Evolutionary conservation across 352 stramenopile species (phyloP).

Genomic region (Pythium vanterpoolii): DNA sequence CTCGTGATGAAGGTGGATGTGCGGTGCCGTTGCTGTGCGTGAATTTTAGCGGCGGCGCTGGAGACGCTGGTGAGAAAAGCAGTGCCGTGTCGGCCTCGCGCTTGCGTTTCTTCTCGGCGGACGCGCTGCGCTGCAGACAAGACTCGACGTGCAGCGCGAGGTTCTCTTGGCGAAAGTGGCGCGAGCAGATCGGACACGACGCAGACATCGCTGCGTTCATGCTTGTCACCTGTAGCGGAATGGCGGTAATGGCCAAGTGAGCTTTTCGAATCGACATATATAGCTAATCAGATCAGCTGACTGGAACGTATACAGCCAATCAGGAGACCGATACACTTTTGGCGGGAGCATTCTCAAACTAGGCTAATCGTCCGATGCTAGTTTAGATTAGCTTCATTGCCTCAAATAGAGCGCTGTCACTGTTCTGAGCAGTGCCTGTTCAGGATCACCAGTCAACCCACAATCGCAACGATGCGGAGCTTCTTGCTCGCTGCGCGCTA

Average conservation of each 20-base stretch:
- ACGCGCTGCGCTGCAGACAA: slow-evolving; percentile 37
- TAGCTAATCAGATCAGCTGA: background rate
- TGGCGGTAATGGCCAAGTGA: background rate
- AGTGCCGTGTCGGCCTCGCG: slow-evolving; percentile 7
- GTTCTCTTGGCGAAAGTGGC: slow-evolving; percentile 72
- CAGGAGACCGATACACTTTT: background rate
- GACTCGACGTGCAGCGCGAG: slow-evolving; percentile 69
- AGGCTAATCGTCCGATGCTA: background rate
- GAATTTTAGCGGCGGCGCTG: background rate
- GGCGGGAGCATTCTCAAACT: background rate
- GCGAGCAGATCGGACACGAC: slow-evolving; percentile 71
- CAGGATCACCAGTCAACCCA: background rate
- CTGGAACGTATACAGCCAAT: background rate
- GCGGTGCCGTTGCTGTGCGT: background rate
- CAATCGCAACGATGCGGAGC: background rate
- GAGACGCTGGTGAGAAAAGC: background rate
- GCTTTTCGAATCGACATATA: background rate
- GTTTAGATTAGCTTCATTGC: background rate
- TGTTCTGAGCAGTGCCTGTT: background rate
- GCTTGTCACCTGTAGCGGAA: background rate
- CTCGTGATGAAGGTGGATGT: background rate
- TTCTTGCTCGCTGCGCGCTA: background rate
- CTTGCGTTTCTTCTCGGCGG: slow-evolving; percentile 53
- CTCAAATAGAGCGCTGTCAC: background rate
- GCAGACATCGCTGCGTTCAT: slow-evolving; percentile 31